Percentiles rank a stretch among this genome's conserved stretches.
phyloP scores from a whole-genome alignment of 2,329 filamentous ascomycete genomes.

The Alternaria brassicae region DNA sequence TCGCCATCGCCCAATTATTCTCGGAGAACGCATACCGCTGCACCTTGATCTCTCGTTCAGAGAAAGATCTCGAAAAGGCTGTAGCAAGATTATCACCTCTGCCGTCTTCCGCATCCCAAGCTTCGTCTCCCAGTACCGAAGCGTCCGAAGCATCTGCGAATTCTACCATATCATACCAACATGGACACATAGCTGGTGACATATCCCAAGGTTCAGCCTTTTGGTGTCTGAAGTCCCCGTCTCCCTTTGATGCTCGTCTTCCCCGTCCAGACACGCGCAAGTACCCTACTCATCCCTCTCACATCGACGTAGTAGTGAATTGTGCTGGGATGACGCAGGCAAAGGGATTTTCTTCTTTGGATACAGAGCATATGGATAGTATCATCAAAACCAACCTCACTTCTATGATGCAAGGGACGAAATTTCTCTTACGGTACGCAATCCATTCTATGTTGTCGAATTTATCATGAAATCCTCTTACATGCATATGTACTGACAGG shows the following conservation, averaged over 20 bases:
- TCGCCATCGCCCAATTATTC: conserved; percentile 47
- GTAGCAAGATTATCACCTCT: conserved; percentile 28
- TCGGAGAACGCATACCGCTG: conserved; percentile 38
- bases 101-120: conserved; percentile 5
- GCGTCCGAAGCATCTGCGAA: not conserved
- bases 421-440: conserved; percentile 54
- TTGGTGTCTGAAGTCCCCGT: conserved; percentile 25
- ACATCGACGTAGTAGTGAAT: conserved; percentile 70
- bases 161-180: conserved; percentile 10
- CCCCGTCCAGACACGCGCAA: conserved; percentile 6
- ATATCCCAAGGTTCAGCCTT: conserved; percentile 29
- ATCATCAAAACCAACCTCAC: conserved; percentile 75
- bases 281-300: conserved; percentile 5
- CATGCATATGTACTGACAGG: not conserved
- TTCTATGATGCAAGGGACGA: conserved; percentile 69
- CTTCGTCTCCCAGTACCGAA: not conserved
- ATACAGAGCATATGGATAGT: conserved; percentile 59
- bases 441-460: not conserved
- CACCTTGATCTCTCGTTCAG: conserved; percentile 44
- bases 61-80: conserved; percentile 30
- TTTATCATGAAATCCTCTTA: too few relatives aligned
- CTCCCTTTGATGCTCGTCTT: conserved; percentile 6
- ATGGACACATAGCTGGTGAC: conserved; percentile 39
- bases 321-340: conserved; percentile 77
- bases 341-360: conserved; percentile 66